Percentiles rank a stretch among this genome's conserved stretches.
phyloP scores from a whole-genome alignment of 208 protist species.

The Tritrichomonas musculus region DNA sequence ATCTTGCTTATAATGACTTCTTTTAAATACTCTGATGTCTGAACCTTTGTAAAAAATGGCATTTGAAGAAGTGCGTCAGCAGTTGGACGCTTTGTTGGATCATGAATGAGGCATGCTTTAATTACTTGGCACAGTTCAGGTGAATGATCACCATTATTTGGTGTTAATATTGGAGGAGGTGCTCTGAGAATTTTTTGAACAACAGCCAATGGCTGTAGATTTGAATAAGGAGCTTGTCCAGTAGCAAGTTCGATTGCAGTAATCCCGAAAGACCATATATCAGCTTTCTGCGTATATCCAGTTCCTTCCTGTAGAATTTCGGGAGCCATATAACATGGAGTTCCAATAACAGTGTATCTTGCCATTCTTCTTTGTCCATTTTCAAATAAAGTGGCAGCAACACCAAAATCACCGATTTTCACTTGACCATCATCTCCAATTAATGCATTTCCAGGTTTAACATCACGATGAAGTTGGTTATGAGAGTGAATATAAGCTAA shows the following conservation, averaged over 20 bases:
- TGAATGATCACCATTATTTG: slow-evolving; percentile 16
- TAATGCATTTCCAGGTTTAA: slow-evolving; percentile 50
- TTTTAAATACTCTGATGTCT: background rate
- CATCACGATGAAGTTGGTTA: slow-evolving; percentile 43
- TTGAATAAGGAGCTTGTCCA: slow-evolving; percentile 46
- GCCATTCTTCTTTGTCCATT: slow-evolving; percentile 27
- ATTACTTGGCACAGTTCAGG: slow-evolving; percentile 48
- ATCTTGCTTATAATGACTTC: background rate
- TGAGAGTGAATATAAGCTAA: slow-evolving; percentile 46
- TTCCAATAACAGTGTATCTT: slow-evolving; percentile 53
- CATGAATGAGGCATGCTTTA: slow-evolving; percentile 48
- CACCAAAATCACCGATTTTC: slow-evolving; percentile 56
- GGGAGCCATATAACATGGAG: slow-evolving; percentile 59
- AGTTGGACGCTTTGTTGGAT: slow-evolving; percentile 43
- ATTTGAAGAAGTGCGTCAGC: slow-evolving; percentile 41
- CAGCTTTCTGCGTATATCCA: slow-evolving; percentile 54
- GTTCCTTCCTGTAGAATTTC: slow-evolving; percentile 49
- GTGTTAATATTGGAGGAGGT: background rate
- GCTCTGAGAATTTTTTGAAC: background rate
- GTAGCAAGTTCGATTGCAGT: slow-evolving; percentile 56
- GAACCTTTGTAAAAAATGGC: slow-evolving; percentile 40
- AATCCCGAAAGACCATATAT: slow-evolving; percentile 63
- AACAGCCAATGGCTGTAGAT: slow-evolving; percentile 46
- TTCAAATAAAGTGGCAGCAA: slow-evolving; percentile 40
- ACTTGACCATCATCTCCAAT: slow-evolving; percentile 41